Conservation (phyloP, 108 stramenopile species). For the Cyclotella kingstonii region DNA sequence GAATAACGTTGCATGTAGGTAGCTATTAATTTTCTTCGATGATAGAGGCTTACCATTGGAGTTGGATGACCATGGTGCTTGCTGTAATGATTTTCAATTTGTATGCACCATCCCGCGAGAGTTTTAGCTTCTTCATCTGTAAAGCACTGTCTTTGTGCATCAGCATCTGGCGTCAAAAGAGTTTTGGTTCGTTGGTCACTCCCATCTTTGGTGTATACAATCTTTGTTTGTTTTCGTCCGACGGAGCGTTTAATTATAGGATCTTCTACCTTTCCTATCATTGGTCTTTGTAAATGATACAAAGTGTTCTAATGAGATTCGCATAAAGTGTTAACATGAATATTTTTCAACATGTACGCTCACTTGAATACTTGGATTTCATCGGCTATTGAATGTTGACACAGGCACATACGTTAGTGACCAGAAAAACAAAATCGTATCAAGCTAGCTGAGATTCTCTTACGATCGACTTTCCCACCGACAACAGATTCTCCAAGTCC, state of each 20-base stretch:
- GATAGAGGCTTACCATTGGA: constrained; percentile 30
- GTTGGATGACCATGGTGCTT: constrained; percentile 27
- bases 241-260: constrained; percentile 37
- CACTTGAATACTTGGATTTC: constrained; percentile 37
- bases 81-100: constrained; percentile 49
- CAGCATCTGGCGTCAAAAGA: constrained; percentile 21
- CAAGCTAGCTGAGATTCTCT: constrained; percentile 9
- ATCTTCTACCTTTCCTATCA: constrained; percentile 44
- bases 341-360: not conserved
- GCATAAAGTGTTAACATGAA: not conserved
- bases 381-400: not conserved
- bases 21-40: no score
- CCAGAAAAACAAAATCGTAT: not conserved
- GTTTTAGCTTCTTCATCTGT: constrained; percentile 31
- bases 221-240: constrained; percentile 32
- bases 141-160: constrained; percentile 25
- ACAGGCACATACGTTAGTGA: not conserved
- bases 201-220: constrained; percentile 31
- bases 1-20: no score
- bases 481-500: constrained; percentile 48
- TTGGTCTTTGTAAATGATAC: constrained; percentile 1
- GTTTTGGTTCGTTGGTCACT: constrained; percentile 36
- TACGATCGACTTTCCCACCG: constrained; percentile 41
- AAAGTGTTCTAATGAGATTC: not conserved
- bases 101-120: constrained; percentile 34